These are phyloP conservation scores for Tricholoma sp. DNA, from an alignment of 768 basidiomycete genomes.

Conservation along the genomic window DNA sequence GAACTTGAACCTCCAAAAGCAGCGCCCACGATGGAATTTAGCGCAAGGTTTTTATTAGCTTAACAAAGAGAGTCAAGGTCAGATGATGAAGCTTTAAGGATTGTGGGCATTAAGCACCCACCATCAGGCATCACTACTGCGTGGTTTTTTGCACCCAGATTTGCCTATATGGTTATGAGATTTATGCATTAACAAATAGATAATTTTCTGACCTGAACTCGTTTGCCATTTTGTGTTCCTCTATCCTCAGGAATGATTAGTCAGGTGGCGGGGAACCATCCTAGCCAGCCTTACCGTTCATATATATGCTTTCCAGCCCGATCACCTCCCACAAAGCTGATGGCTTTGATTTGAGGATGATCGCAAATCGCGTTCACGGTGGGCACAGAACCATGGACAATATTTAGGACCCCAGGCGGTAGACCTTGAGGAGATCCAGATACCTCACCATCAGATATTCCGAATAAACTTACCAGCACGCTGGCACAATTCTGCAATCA, in stretches of 20 bases:
- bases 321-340: conserved; percentile 96
- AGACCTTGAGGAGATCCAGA: conserved; percentile 39
- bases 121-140: conserved; percentile 92
- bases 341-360: conserved; percentile 85
- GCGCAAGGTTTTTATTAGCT: conserved; percentile 89
- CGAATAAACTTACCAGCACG: conserved; percentile 52
- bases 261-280: not conserved
- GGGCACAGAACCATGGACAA: conserved; percentile 85
- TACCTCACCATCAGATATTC: not conserved
- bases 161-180: conserved; percentile 29
- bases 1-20: conserved; percentile 76
- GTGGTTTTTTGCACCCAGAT: conserved; percentile 96
- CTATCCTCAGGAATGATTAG: conserved; percentile 29
- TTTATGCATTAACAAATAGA: not conserved
- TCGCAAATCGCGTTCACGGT: conserved; percentile 96
- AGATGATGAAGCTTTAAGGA: not conserved
- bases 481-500: conserved; percentile 92
- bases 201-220: conserved; percentile 57
- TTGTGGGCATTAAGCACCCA: conserved; percentile 25
- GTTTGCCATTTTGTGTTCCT: conserved; percentile 82
- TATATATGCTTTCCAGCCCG: conserved; percentile 92
- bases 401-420: conserved; percentile 84
- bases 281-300: conserved; percentile 47
- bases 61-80: not conserved
- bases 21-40: conserved; percentile 91